Evolutionary conservation across 352 stramenopile species (phyloP).

Genomic region (Pythium dissimile): DNA sequence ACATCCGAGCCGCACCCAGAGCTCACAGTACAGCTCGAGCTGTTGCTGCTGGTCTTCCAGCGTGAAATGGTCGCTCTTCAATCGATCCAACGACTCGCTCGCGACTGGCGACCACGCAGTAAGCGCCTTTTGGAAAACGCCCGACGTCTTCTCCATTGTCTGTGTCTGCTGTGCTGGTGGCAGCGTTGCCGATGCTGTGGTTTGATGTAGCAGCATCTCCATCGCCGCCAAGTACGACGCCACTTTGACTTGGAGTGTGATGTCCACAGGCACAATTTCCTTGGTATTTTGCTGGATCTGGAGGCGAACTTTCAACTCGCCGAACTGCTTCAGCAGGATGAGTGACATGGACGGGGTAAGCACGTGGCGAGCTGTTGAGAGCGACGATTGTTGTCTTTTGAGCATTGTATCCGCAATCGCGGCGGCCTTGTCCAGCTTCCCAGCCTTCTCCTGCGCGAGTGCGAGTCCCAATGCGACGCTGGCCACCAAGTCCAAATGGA

Average conservation of each 20-base stretch:
- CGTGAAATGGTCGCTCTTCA: slow-evolving; percentile 21
- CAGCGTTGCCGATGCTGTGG: not conserved
- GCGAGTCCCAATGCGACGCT: slow-evolving; percentile 51
- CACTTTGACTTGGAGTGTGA: slow-evolving; percentile 36
- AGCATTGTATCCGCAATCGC: slow-evolving; percentile 50
- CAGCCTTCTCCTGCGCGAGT: slow-evolving; percentile 43
- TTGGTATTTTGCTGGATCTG: slow-evolving; percentile 73
- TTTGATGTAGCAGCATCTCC: slow-evolving; percentile 24
- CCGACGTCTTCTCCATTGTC: slow-evolving; percentile 40
- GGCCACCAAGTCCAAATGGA: slow-evolving; percentile 46
- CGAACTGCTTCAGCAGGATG: slow-evolving; percentile 58
- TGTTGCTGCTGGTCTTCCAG: slow-evolving; percentile 59
- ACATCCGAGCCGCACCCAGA: slow-evolving; percentile 68
- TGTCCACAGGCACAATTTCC: slow-evolving; percentile 48
- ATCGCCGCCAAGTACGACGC: slow-evolving; percentile 53
- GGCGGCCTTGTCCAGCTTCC: slow-evolving; percentile 44
- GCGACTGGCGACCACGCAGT: slow-evolving; percentile 42
- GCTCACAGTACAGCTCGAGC: slow-evolving; percentile 59
- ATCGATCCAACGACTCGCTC: slow-evolving; percentile 27
- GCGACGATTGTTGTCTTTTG: slow-evolving; percentile 35
- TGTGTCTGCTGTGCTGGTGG: slow-evolving; percentile 25
- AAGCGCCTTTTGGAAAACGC: slow-evolving; percentile 57
- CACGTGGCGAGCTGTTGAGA: not conserved
- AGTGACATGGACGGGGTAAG: slow-evolving; percentile 14
- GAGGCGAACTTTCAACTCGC: slow-evolving; percentile 55